These are phyloP conservation scores for Dendrobium chrysotoxum DNA, from an alignment of 106 monocot species.

Conservation along the genomic window DNA sequence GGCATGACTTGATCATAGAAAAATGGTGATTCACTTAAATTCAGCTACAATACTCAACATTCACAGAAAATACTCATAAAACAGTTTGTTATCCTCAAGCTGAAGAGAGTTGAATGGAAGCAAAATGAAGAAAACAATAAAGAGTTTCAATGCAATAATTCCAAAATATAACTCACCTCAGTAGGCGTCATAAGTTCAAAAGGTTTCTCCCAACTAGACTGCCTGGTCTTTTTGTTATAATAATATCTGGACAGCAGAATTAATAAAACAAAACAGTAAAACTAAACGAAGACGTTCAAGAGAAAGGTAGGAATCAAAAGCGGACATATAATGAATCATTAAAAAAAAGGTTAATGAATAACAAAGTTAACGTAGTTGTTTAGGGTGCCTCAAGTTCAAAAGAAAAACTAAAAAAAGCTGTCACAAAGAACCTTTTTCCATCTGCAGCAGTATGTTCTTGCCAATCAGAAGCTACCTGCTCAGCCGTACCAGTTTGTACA, in stretches of 20 bases:
- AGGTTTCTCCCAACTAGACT: slow-evolving; percentile 98
- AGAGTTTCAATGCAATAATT: background rate
- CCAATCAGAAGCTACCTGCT: slow-evolving; percentile 72
- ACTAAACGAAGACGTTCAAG: background rate
- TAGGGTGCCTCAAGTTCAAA: background rate
- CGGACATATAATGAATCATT: background rate
- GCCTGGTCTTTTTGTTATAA: slow-evolving; percentile 89
- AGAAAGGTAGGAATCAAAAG: background rate
- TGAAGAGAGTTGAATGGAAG: background rate
- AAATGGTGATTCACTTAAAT: background rate
- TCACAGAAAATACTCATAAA: background rate
- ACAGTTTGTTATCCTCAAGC: background rate
- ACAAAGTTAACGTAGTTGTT: background rate
- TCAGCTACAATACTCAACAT: slow-evolving; percentile 28
- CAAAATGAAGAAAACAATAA: background rate
- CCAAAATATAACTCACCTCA: slow-evolving; percentile 40
- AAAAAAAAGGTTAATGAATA: background rate
- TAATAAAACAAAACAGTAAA: slow-evolving; percentile 9
- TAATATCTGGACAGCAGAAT: slow-evolving; percentile 58
- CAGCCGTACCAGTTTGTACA: slow-evolving; percentile 30
- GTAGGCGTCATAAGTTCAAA: slow-evolving; percentile 86
- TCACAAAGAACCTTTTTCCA: slow-evolving; percentile 70
- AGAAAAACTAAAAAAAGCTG: background rate
- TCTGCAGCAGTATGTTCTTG: slow-evolving; percentile 83
- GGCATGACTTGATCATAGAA: slow-evolving; percentile 13